A percentile compares a stretch with the other conserved stretches of the same genome.
These are phyloP conservation scores for cucumber (Cucumis sativus) DNA, from an alignment of 306 rosid genomes.

Conservation along the genomic window DNA sequence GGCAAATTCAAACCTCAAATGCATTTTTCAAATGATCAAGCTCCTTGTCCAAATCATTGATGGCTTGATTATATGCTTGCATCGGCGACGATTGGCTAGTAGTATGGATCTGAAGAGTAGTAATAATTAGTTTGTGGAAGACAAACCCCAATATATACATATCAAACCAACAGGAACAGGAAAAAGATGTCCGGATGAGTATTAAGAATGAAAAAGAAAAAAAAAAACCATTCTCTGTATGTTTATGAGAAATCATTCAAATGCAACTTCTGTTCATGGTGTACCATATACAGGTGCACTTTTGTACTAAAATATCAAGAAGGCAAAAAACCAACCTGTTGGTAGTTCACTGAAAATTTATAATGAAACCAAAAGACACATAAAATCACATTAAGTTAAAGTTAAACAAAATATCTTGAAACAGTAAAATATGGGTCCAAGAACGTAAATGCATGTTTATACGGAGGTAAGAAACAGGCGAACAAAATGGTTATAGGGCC, in stretches of 20 bases:
- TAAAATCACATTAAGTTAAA: background rate
- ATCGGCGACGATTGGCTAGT: conserved; percentile 84
- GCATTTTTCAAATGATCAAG: conserved; percentile 60
- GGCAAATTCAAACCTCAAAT: conserved; percentile 47
- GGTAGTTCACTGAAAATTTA: background rate
- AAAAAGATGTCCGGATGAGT: background rate
- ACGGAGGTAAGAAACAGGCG: background rate
- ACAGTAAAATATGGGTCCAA: background rate
- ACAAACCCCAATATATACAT: background rate
- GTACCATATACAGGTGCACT: background rate
- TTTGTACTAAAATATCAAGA: too few relatives aligned
- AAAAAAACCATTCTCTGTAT: background rate
- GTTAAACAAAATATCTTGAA: background rate
- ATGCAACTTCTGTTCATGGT: background rate
- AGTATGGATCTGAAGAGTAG: conserved; percentile 54
- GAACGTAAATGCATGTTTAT: background rate
- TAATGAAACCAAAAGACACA: background rate
- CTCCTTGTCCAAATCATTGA: conserved; percentile 81
- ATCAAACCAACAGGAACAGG: background rate
- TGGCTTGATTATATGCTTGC: conserved; percentile 96
- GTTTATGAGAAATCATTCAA: background rate
- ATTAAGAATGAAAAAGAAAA: background rate
- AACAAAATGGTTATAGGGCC: background rate
- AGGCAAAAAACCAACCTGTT: background rate
- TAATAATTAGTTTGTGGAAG: background rate